Evolutionary conservation across 805 yeast genomes (phyloP).

Genomic region (Yarrowia yakushimensis): DNA sequence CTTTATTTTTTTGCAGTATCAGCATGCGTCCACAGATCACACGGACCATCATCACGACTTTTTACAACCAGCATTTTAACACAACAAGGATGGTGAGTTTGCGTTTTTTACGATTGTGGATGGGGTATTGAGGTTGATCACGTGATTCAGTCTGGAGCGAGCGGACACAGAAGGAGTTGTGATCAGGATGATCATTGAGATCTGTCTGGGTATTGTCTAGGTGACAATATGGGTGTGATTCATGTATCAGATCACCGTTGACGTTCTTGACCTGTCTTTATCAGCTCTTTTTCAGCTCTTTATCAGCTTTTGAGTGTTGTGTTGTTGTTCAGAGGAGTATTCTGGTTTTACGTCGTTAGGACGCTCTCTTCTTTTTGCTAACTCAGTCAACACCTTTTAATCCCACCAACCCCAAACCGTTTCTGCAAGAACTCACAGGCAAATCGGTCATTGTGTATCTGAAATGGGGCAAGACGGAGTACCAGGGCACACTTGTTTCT

Average conservation of each 20-base stretch:
- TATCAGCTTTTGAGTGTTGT: too few relatives aligned
- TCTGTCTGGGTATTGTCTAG: too few relatives aligned
- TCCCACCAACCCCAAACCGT: constrained; percentile 90
- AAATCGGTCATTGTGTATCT: constrained; percentile 70
- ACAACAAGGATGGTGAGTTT: not conserved
- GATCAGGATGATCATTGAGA: not conserved
- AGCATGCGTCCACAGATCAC: not conserved
- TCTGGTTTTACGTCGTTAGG: too few relatives aligned
- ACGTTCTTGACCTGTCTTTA: too few relatives aligned
- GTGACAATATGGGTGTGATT: too few relatives aligned
- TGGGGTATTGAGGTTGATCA: too few relatives aligned
- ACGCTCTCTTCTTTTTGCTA: not conserved
- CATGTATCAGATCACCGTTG: too few relatives aligned
- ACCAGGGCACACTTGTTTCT: constrained; percentile 70
- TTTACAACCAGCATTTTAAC: not conserved
- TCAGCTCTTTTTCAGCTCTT: too few relatives aligned
- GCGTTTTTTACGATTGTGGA: not conserved
- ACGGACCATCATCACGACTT: not conserved
- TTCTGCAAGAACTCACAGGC: constrained; percentile 68
- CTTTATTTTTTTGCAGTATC: not conserved
- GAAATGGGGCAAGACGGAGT: constrained; percentile 89
- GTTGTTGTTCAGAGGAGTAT: too few relatives aligned
- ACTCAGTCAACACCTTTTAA: constrained; percentile 3
- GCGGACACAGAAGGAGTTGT: not conserved
- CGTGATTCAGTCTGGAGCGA: not conserved